These are phyloP conservation scores for Vanderwaltozyma tropicalis DNA, from an alignment of 805 yeast genomes.

Conservation along the genomic window DNA sequence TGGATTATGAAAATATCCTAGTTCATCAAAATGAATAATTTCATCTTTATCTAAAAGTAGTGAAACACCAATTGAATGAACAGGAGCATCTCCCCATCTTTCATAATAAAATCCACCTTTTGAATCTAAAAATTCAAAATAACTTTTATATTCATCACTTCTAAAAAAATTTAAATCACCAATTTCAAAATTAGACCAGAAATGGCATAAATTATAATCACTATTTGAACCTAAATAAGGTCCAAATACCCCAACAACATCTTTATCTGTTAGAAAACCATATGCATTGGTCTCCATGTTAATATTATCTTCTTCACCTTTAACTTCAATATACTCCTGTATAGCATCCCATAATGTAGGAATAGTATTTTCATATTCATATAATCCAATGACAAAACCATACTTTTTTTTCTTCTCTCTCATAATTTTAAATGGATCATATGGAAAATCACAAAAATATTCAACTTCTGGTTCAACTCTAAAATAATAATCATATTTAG, in stretches of 20 bases:
- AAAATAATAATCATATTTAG: slow-evolving; percentile 80
- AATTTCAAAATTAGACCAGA: slow-evolving; percentile 82
- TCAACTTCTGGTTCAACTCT: slow-evolving; percentile 91
- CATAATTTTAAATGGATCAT: slow-evolving; percentile 81
- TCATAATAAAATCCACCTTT: slow-evolving; percentile 77
- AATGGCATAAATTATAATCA: slow-evolving; percentile 69
- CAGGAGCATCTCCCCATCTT: slow-evolving; percentile 95
- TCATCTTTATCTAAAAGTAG: slow-evolving; percentile 48
- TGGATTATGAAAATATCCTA: slow-evolving; percentile 73
- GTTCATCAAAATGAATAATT: slow-evolving; percentile 68
- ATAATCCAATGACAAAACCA: slow-evolving; percentile 76
- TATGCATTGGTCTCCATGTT: slow-evolving; percentile 24
- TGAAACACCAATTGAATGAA: slow-evolving; percentile 63
- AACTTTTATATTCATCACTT: slow-evolving; percentile 48
- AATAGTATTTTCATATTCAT: slow-evolving; percentile 78
- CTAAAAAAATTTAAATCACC: slow-evolving; percentile 64
- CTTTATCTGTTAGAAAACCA: slow-evolving; percentile 41
- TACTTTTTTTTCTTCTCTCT: slow-evolving; percentile 67
- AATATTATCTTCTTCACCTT: slow-evolving; percentile 40
- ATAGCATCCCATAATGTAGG: slow-evolving; percentile 73
- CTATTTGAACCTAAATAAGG: slow-evolving; percentile 37
- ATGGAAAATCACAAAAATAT: slow-evolving; percentile 72
- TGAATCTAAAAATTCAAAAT: slow-evolving; percentile 52
- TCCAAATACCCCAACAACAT: slow-evolving; percentile 33
- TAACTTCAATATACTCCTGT: slow-evolving; percentile 41